These are phyloP conservation scores for Albifimbria verrucaria DNA, from an alignment of 2,329 filamentous ascomycete genomes.

Conservation along the genomic window DNA sequence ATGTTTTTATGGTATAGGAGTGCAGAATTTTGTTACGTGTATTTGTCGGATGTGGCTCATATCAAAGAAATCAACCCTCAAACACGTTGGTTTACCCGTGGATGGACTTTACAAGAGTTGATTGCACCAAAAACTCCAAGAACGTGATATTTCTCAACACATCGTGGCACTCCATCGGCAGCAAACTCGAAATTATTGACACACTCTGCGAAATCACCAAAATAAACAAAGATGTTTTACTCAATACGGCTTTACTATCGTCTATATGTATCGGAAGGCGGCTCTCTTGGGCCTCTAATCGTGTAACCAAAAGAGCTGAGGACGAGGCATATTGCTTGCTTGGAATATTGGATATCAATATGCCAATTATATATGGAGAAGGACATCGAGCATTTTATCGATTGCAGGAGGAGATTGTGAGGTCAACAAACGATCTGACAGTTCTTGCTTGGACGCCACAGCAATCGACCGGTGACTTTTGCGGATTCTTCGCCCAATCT, in stretches of 20 bases:
- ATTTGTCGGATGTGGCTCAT: slow-evolving; percentile 10
- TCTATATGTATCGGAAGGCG: background rate
- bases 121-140: background rate
- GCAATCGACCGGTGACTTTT: no score
- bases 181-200: background rate
- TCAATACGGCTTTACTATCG: background rate
- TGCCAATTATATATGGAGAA: background rate
- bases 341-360: background rate
- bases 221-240: background rate
- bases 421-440: background rate
- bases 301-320: background rate
- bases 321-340: background rate
- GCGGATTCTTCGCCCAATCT: no score
- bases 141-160: background rate
- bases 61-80: background rate
- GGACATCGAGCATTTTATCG: background rate
- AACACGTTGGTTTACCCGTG: background rate
- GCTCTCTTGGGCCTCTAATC: background rate
- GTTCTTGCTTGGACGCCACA: no score
- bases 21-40: slow-evolving; percentile 12
- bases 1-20: slow-evolving; percentile 16
- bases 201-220: background rate
- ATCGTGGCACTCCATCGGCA: background rate
- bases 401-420: background rate
- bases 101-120: background rate